Evolutionary conservation across 495 filamentous ascomycete species (phyloP).

Genomic region (Platismatia glauca): DNA sequence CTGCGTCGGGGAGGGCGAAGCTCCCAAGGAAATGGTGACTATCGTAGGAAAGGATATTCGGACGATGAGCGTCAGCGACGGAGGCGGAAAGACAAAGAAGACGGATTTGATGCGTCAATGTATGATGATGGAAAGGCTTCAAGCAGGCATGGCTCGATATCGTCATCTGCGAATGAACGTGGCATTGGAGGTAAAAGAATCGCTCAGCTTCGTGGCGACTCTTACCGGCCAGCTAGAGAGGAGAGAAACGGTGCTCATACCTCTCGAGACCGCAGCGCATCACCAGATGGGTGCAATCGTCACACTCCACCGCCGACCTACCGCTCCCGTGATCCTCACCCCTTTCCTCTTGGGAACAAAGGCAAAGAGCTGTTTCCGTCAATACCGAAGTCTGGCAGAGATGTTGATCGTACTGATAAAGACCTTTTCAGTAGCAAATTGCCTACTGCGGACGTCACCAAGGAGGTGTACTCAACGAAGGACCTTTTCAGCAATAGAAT

Average conservation of each 20-base stretch:
- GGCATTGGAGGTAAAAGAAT: background rate
- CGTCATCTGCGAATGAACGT: slow-evolving; percentile 33
- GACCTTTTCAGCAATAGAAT: slow-evolving; percentile 36
- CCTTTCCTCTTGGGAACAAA: slow-evolving; percentile 28
- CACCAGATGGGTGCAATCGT: slow-evolving; percentile 52
- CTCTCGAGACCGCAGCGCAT: slow-evolving; percentile 51
- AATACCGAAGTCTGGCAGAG: slow-evolving; percentile 8
- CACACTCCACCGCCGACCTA: slow-evolving; percentile 15
- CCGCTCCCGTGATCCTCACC: slow-evolving; percentile 14
- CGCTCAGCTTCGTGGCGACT: slow-evolving; percentile 5
- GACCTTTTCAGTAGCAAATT: slow-evolving; percentile 2
- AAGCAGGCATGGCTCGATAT: slow-evolving; percentile 14
- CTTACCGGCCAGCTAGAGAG: slow-evolving; percentile 16
- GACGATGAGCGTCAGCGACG: slow-evolving; percentile 47
- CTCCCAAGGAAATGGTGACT: slow-evolving; percentile 50
- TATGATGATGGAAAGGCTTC: slow-evolving; percentile 57
- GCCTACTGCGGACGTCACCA: slow-evolving; percentile 8
- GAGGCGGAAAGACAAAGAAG: slow-evolving; percentile 38
- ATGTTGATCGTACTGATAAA: background rate
- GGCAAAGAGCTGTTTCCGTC: slow-evolving; percentile 42
- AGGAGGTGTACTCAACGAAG: slow-evolving; percentile 37
- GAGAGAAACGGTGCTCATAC: slow-evolving; percentile 21
- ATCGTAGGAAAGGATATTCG: slow-evolving; percentile 44
- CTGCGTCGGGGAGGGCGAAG: slow-evolving; percentile 45
- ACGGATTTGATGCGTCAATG: slow-evolving; percentile 59